phyloP scores from a whole-genome alignment of 1,284 basidiomycete genomes.

The Thecaphora thlaspeos region DNA sequence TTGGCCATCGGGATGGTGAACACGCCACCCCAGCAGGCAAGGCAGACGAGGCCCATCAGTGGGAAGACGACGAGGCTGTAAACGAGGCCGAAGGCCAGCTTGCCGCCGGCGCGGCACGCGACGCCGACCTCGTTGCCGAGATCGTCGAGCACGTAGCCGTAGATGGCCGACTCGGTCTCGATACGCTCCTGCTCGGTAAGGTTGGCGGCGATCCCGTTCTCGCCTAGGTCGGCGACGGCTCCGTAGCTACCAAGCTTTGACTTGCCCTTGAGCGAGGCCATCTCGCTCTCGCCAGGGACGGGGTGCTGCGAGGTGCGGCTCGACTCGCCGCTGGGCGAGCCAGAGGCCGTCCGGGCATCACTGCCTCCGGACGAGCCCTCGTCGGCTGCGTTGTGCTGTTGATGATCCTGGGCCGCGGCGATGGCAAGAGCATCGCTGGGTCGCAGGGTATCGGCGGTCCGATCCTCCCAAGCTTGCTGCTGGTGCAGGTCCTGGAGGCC shows the following conservation, averaged over 20 bases:
- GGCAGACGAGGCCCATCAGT: conserved; percentile 66
- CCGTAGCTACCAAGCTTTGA: conserved; percentile 22
- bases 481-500: neutral
- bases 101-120: conserved; percentile 35
- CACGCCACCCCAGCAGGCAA: conserved; percentile 88
- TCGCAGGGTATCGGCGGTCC: conserved; percentile 1
- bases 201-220: conserved; percentile 5
- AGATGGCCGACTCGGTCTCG: conserved; percentile 43
- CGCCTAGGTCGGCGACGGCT: conserved; percentile 13
- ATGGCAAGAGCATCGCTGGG: neutral
- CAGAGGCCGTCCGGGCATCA: conserved; percentile 13
- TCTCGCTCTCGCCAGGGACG: conserved; percentile 12
- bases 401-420: conserved; percentile 11
- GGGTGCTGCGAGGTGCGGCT: conserved; percentile 16
- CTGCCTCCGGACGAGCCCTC: conserved; percentile 23
- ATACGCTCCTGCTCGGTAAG: conserved; percentile 35
- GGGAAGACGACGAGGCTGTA: conserved; percentile 90
- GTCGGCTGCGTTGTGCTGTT: conserved; percentile 17
- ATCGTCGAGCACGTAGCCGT: conserved; percentile 51
- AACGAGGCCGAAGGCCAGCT: conserved; percentile 60
- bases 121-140: conserved; percentile 45
- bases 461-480: too few relatives aligned
- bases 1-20: conserved; percentile 98
- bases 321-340: conserved; percentile 12
- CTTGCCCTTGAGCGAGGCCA: conserved; percentile 34